Evolutionary conservation across 352 stramenopile species (phyloP).

Genomic region (Phytopythium montanum): DNA sequence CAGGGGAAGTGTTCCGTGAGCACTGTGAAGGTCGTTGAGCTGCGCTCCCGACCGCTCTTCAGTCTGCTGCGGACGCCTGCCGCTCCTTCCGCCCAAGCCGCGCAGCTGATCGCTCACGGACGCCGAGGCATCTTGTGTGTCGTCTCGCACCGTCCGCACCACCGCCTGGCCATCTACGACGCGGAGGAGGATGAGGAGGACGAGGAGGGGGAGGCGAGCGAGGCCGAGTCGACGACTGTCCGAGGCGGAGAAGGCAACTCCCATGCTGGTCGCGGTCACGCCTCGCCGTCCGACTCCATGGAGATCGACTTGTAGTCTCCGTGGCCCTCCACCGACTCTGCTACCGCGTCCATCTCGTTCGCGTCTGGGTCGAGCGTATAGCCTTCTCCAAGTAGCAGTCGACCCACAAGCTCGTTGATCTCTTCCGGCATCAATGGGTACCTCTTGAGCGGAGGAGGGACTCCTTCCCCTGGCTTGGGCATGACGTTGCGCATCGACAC

Average conservation of each 20-base stretch:
- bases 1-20: background rate
- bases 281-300: constrained; percentile 18
- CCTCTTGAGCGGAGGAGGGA: constrained; percentile 11
- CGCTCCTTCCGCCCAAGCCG: background rate
- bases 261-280: background rate
- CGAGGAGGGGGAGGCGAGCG: constrained; percentile 1
- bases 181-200: constrained; percentile 48
- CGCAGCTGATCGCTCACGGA: constrained; percentile 32
- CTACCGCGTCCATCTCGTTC: constrained; percentile 12
- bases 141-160: constrained; percentile 13
- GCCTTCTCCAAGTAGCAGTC: constrained; percentile 45
- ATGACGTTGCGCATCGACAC: background rate
- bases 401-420: constrained; percentile 44
- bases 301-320: constrained; percentile 25
- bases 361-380: constrained; percentile 25
- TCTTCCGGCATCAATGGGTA: constrained; percentile 34
- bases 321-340: background rate
- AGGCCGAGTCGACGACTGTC: background rate
- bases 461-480: background rate
- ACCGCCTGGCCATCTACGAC: constrained; percentile 48
- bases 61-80: background rate
- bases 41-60: background rate
- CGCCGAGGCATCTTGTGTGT: constrained; percentile 56
- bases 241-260: background rate
- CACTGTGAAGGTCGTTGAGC: background rate